Evolutionary conservation across 2,329 filamentous ascomycete species (phyloP), one percentile per base, ranked within the genome.

Genomic region (Trichoderma endophyticum): DNA sequence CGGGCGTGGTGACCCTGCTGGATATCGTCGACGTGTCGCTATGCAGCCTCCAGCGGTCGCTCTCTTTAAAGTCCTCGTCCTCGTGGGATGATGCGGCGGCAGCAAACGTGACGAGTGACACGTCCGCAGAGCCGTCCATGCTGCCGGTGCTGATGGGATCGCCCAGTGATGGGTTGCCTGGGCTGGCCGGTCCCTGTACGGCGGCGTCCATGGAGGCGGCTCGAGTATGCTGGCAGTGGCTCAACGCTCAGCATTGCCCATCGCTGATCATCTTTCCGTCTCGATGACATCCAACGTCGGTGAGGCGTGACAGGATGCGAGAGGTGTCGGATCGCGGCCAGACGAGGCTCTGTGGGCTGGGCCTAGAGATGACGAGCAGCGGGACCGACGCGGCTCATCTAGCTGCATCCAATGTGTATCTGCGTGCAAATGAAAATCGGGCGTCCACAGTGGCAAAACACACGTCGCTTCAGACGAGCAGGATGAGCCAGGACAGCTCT

Each of bases 11-110:
- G 51, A 73, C 75, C 64, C 76, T 75, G 72, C 79, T 80, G 7
- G 78, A 77, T 30, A 76, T 72, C n/a, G 76, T 75, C 24, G 79
- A 80, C 63, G 76, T 72, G 70, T 78, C 75, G 62, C 76, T 78
- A 24, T 77, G 75, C 26, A 75, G 71, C 48, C 71, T 75, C 73
- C 75, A 78, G 69, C 75, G 74, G 70, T 78, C 77, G 73, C 78
- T 78, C 18, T 75, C 75, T 68, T 74, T 77, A 56, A 73, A 73
- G 59, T 78, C 76, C 36, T 75, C 74, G 30, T 78, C 76, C 54
- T 77, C 78, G 63, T 73, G 79, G 24, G 75, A 74, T 6, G 76
- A 77, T 36, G 77, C 75, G 70, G 68, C 64, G 30, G 70, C 70
- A 32, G 57, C 65, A 54, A 72, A 72, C 11, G 57, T 72, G 56